Base-by-base conservation (phyloP, 2,329 filamentous ascomycete genomes). In the Epichloe sp. region DNA sequence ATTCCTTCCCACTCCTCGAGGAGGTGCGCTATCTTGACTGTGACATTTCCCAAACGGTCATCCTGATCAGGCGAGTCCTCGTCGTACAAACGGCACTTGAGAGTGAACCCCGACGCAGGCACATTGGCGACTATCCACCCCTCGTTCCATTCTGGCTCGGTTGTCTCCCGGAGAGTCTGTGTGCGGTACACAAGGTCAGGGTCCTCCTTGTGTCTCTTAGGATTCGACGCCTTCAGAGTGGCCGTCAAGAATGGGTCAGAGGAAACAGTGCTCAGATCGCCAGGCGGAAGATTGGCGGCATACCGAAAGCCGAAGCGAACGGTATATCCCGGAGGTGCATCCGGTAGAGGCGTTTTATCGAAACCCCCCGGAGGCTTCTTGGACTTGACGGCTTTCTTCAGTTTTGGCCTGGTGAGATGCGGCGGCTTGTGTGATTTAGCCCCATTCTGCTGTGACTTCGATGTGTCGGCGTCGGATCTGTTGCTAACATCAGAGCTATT, bases 71-170 rank as follows among this genome's bases (percentile, higher is more conserved):
- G 80, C 36, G 83, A 81, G 67, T 97, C 91, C 65, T 97, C 91
- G 61, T 97, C 91, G 67, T 90, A 94, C 17, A 97, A 69, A 49
- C 87, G 79, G 54, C 87, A 88, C 64, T 95, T 95, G 58, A 97
- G 75, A 52, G 76, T 78, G 69, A 95, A 95, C 4, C 90, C 90
- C 0, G 78, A 80, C 0, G 82, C 72, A 0, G 91, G 90, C 2
- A 96, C 77, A 58, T 95, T 94, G 54, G 87, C 88, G 23, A 97
- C 84, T 21, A 88, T 76, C 91, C 91, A 97, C 54, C 88, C 78
- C 38, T 83, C 80, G 46, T 95, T 77, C 91, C 91, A 97, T 46
- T 72, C 74, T 0, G 91, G 90, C 59, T 90, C 78, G 1, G 80
- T 83, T 41, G 77, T 83, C 57, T 77, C 79, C 52, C 85, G 79